These are phyloP conservation scores for Zangia roseola DNA, from an alignment of 768 basidiomycete species.

Conservation along the genomic window DNA sequence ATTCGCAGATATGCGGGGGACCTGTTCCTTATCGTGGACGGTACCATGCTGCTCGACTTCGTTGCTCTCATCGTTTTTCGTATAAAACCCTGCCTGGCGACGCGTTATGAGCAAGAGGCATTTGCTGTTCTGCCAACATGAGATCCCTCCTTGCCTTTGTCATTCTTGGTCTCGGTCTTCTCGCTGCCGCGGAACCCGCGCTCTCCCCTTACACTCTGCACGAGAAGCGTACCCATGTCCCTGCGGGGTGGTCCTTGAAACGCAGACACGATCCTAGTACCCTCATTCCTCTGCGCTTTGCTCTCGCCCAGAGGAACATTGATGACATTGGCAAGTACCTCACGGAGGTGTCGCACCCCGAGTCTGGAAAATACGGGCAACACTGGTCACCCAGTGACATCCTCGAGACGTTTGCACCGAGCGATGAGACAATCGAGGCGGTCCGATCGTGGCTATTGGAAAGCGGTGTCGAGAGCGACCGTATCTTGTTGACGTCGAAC, in stretches of 20 bases:
- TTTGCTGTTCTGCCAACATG: conserved; percentile 7
- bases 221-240: conserved; percentile 38
- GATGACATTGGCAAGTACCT: conserved; percentile 27
- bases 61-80: conserved; percentile 7
- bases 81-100: conserved; percentile 8
- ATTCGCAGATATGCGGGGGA: background rate
- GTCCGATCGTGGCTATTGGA: conserved; percentile 30
- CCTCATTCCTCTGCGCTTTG: conserved; percentile 29
- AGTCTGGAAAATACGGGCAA: conserved; percentile 31
- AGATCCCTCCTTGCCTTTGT: conserved; percentile 14
- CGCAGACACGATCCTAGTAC: conserved; percentile 35
- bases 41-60: conserved; percentile 8
- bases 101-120: background rate
- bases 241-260: conserved; percentile 37
- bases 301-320: conserved; percentile 33
- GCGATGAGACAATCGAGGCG: conserved; percentile 21
- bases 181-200: conserved; percentile 15
- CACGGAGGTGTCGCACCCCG: conserved; percentile 34
- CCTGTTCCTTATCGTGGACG: background rate
- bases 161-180: conserved; percentile 16
- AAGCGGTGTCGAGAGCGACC: conserved; percentile 24
- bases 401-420: conserved; percentile 29
- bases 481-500: conserved; percentile 19
- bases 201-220: conserved; percentile 33
- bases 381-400: conserved; percentile 32